Percentiles rank a stretch among this genome's conserved stretches.
Conservation (phyloP, 352 stramenopile species). For the Plasmopara viticola region DNA sequence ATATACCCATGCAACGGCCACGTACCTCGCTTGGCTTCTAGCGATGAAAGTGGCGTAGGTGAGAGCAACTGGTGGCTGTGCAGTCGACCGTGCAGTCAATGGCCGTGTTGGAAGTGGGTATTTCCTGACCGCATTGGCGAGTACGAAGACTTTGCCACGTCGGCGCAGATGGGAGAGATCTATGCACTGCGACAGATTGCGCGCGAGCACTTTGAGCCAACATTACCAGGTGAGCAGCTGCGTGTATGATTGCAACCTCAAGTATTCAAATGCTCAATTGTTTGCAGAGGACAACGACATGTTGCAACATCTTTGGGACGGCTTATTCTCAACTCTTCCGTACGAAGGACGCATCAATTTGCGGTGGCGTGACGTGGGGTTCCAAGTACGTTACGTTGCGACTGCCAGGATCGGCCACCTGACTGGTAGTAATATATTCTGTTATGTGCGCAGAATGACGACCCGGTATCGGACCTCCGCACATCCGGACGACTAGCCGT, state of each 20-base stretch:
- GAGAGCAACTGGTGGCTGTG: slow-evolving; percentile 14
- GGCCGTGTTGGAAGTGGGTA: slow-evolving; percentile 59
- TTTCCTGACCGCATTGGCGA: slow-evolving; percentile 46
- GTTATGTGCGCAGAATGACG: slow-evolving; percentile 38
- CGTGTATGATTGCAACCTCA: neutral
- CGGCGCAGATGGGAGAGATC: slow-evolving; percentile 56
- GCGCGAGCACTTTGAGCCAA: slow-evolving; percentile 50
- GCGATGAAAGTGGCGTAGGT: slow-evolving; percentile 17
- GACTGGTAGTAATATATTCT: slow-evolving; percentile 2
- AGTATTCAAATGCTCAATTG: slow-evolving; percentile 3
- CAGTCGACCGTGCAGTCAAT: slow-evolving; percentile 30
- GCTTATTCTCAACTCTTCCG: slow-evolving; percentile 52
- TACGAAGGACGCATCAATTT: slow-evolving; percentile 61
- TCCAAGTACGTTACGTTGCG: slow-evolving; percentile 34
- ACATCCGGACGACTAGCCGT: slow-evolving; percentile 50
- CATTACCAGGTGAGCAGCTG: slow-evolving; percentile 23
- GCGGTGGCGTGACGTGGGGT: slow-evolving; percentile 58
- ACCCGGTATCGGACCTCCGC: slow-evolving; percentile 53
- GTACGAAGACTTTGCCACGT: slow-evolving; percentile 62
- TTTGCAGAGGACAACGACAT: slow-evolving; percentile 50
- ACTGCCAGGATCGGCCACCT: neutral
- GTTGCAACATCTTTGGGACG: slow-evolving; percentile 58
- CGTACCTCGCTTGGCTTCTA: slow-evolving; percentile 11
- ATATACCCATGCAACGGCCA: slow-evolving; percentile 18
- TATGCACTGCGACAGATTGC: slow-evolving; percentile 50